Percentiles rank a stretch among this genome's conserved stretches.
phyloP scores from a whole-genome alignment of 2,329 filamentous ascomycete genomes.

The Huntiella decipiens region DNA sequence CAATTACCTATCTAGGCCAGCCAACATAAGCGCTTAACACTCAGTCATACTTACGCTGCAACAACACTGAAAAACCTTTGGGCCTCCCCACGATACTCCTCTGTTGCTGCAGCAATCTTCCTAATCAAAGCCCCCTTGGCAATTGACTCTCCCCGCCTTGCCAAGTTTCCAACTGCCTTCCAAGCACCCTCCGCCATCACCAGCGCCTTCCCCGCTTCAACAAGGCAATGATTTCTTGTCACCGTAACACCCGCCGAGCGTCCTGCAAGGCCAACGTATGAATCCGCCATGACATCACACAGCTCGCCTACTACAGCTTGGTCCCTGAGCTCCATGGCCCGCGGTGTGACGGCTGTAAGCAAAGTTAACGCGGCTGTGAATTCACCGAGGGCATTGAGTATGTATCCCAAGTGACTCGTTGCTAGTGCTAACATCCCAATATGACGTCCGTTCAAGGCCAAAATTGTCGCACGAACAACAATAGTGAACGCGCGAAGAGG shows the following conservation, averaged over 20 bases:
- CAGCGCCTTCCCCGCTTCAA: no score
- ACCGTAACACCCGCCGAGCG: neutral
- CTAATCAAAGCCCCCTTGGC: no score
- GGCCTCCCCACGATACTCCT: no score
- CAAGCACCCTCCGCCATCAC: no score
- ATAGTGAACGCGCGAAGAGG: constrained; percentile 61
- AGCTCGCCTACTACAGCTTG: constrained; percentile 42
- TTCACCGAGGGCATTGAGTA: constrained; percentile 52
- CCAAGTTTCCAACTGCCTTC: no score
- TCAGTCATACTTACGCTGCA: no score
- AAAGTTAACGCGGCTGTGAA: constrained; percentile 48
- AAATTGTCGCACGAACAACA: constrained; percentile 53
- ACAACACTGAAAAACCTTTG: no score
- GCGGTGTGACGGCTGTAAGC: constrained; percentile 51
- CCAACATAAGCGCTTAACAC: no score
- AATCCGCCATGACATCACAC: constrained; percentile 55
- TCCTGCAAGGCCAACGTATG: constrained; percentile 63
- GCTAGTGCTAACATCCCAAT: constrained; percentile 56
- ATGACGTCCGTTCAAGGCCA: constrained; percentile 51
- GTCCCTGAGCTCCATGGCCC: constrained; percentile 54
- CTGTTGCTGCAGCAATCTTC: no score
- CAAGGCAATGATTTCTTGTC: no score
- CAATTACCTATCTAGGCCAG: no score
- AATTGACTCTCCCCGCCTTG: no score
- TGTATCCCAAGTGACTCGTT: constrained; percentile 43